Evolutionary conservation across 176 grass and related monocot genomes (phyloP).

Genomic region (Triticum turgidum): DNA sequence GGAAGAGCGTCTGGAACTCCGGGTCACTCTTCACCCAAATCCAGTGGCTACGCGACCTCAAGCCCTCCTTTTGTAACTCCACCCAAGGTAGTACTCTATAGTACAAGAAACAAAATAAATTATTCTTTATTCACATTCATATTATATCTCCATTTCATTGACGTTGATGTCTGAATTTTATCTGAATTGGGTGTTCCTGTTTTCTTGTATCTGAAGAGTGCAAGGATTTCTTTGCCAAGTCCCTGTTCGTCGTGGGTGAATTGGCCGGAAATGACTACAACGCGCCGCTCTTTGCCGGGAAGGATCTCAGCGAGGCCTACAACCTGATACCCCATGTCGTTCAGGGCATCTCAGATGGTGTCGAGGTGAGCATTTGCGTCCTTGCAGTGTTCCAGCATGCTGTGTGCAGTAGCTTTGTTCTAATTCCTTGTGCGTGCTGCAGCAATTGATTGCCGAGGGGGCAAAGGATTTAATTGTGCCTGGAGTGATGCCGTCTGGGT

Average conservation of each 20-base stretch:
- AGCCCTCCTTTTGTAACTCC: constrained; percentile 59
- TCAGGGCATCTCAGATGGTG: constrained; percentile 56
- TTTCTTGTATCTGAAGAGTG: constrained; percentile 42
- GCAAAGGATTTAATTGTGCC: constrained; percentile 90
- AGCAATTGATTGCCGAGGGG: constrained; percentile 78
- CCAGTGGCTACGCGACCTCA: constrained; percentile 82
- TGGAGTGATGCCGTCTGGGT: constrained; percentile 77
- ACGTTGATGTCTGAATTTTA: constrained; percentile 1
- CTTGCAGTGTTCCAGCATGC: background rate
- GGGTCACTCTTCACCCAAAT: constrained; percentile 81
- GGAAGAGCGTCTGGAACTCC: constrained; percentile 64
- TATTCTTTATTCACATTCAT: background rate
- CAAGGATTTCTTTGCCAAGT: constrained; percentile 61
- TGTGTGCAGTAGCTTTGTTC: background rate
- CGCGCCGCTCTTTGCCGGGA: constrained; percentile 60
- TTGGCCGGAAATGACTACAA: constrained; percentile 87
- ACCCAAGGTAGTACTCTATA: constrained; percentile 23
- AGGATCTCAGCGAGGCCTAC: constrained; percentile 70
- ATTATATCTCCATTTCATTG: background rate
- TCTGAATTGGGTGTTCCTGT: background rate
- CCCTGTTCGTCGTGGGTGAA: constrained; percentile 73
- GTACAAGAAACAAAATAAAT: background rate
- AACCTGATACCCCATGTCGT: constrained; percentile 63
- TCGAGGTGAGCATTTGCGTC: constrained; percentile 44
- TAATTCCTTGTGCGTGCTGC: background rate